Evolutionary conservation across 257 asterid species (phyloP).

Genomic region (Ilex aquifolium): DNA sequence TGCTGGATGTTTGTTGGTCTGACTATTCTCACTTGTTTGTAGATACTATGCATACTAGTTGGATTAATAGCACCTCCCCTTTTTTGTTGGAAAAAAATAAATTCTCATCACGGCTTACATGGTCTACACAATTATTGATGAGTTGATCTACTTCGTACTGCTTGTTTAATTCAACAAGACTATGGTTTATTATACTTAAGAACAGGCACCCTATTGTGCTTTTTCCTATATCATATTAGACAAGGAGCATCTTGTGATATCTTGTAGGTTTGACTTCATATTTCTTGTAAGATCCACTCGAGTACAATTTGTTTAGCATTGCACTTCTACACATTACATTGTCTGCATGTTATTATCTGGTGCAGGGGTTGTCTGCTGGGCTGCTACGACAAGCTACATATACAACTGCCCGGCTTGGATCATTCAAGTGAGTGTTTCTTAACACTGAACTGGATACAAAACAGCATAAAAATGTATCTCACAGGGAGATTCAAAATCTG

Average conservation of each 20-base stretch:
- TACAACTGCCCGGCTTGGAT: conserved; percentile 94
- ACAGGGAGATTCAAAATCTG: too few relatives aligned
- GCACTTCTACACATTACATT: neutral
- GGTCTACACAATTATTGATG: too few relatives aligned
- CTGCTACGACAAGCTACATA: conserved; percentile 96
- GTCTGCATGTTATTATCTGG: conserved; percentile 7
- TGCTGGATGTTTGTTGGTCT: too few relatives aligned
- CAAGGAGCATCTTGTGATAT: neutral
- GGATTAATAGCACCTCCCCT: too few relatives aligned
- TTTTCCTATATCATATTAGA: neutral
- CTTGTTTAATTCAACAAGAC: neutral
- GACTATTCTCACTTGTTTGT: too few relatives aligned
- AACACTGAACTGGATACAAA: neutral
- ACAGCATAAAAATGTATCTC: too few relatives aligned
- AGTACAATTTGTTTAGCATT: neutral
- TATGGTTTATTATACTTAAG: neutral
- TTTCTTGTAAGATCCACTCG: neutral
- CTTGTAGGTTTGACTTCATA: neutral
- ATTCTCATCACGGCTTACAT: too few relatives aligned
- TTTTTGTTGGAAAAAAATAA: too few relatives aligned
- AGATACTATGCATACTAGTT: too few relatives aligned
- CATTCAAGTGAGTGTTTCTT: conserved; percentile 56
- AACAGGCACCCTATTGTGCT: neutral
- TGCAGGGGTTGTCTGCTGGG: conserved; percentile 92
- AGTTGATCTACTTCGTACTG: too few relatives aligned